phyloP scores from a whole-genome alignment of 257 asterid genomes.

The Avicennia marina region DNA sequence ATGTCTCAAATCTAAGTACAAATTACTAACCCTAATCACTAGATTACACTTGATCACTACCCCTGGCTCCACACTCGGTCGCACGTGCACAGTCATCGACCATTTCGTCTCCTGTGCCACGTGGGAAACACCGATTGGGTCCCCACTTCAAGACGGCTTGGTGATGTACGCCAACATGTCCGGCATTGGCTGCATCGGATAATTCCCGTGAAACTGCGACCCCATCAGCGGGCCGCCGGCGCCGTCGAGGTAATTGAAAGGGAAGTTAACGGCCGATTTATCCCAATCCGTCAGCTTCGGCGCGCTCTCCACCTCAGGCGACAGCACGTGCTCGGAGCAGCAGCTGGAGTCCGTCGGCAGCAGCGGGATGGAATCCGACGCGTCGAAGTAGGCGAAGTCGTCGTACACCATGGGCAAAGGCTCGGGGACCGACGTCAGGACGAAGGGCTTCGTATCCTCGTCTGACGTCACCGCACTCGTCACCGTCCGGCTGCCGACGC shows the following conservation, averaged over 20 bases:
- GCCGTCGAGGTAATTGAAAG: constrained; percentile 39
- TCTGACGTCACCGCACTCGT: constrained; percentile 26
- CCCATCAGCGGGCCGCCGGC: constrained; percentile 25
- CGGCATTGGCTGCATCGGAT: constrained; percentile 52
- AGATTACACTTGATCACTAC: background rate
- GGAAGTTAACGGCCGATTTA: constrained; percentile 42
- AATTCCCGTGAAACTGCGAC: constrained; percentile 35
- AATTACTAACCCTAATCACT: constrained; percentile 7
- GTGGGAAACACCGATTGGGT: too few species aligned
- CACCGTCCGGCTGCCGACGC: constrained; percentile 18
- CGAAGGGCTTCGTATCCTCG: constrained; percentile 51
- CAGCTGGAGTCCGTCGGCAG: constrained; percentile 75
- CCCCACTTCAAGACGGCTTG: constrained; percentile 62
- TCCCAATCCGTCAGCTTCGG: constrained; percentile 59
- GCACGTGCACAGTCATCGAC: constrained; percentile 60
- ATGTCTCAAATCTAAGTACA: background rate
- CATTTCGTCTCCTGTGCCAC: too few species aligned
- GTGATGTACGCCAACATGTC: constrained; percentile 54
- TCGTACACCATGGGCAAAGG: constrained; percentile 36
- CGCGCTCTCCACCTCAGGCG: constrained; percentile 90
- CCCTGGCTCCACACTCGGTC: background rate
- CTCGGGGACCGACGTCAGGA: constrained; percentile 39
- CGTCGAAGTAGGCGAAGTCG: constrained; percentile 49
- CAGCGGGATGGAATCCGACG: constrained; percentile 69
- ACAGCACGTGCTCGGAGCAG: constrained; percentile 74